Percentiles rank a stretch among this genome's conserved stretches.
phyloP scores from a whole-genome alignment of 768 basidiomycete genomes.

The Daedaleopsis sinensis region DNA sequence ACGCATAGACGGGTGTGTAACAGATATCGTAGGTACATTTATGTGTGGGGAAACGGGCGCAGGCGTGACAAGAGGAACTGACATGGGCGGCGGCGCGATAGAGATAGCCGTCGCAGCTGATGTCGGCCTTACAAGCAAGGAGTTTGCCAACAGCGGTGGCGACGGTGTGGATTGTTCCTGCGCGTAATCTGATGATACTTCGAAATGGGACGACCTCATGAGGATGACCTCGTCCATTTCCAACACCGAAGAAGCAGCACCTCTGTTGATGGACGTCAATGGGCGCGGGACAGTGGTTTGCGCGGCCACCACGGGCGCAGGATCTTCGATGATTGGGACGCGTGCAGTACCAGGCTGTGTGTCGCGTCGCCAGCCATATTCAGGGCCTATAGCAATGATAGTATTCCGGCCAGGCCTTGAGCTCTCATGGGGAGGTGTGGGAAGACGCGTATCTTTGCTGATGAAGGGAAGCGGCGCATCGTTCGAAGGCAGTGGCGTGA shows the following conservation, averaged over 20 bases:
- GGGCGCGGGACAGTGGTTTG: conserved; percentile 1
- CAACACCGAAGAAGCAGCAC: background rate
- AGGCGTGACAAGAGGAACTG: conserved; percentile 4
- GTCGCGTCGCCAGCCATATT: background rate
- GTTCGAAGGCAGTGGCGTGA: conserved; percentile 12
- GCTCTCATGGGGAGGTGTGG: conserved; percentile 13
- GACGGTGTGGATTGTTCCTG: conserved; percentile 14
- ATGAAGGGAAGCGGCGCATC: conserved; percentile 11
- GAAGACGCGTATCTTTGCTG: conserved; percentile 9
- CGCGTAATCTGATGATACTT: background rate
- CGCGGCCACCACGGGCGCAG: background rate
- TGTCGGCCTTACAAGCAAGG: conserved; percentile 12
- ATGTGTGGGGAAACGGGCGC: conserved; percentile 12
- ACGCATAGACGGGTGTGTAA: conserved; percentile 8
- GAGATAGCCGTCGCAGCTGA: conserved; percentile 4
- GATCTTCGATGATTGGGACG: background rate
- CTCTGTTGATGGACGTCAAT: conserved; percentile 3
- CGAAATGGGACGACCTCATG: conserved; percentile 6
- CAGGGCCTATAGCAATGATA: background rate
- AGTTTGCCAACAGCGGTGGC: conserved; percentile 16
- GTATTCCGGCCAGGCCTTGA: background rate
- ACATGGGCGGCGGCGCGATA: background rate
- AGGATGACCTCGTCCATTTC: conserved; percentile 11
- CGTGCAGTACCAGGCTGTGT: background rate
- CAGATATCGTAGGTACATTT: background rate